A percentile compares a stretch with the other conserved stretches of the same genome.
Conservation (phyloP, 1,284 basidiomycete species). For the Uromyces viciae-fabae region DNA sequence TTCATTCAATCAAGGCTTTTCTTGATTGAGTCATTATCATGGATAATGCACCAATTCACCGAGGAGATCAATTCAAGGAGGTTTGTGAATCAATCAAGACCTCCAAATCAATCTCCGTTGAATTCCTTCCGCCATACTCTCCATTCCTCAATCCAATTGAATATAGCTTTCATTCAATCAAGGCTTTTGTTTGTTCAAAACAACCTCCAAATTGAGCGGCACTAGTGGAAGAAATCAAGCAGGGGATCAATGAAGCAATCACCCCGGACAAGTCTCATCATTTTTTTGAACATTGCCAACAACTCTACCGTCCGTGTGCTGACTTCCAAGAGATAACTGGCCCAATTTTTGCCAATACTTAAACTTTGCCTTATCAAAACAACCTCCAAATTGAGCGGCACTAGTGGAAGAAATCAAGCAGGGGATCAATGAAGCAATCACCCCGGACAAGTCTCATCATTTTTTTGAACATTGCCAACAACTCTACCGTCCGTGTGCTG, state of each 20-base stretch:
- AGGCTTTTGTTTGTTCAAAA: neutral
- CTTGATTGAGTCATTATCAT: neutral
- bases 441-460: no score
- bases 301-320: no score
- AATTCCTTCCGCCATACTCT: slow-evolving; percentile 3
- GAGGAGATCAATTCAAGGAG: neutral
- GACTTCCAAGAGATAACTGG: no score
- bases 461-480: no score
- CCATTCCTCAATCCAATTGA: slow-evolving; percentile 1
- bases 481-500: no score
- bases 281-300: no score
- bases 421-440: no score
- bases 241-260: neutral
- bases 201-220: neutral
- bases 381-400: no score
- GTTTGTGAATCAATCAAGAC: neutral
- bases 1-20: slow-evolving; percentile 11
- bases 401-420: no score
- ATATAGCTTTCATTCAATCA: neutral
- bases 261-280: neutral
- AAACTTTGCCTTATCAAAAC: no score
- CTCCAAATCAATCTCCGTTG: neutral
- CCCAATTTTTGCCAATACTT: no score
- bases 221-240: no score
- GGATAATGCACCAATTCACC: slow-evolving; percentile 11